Conservation (phyloP, 257 asterid species). For the Solanum ossicruentum region DNA sequence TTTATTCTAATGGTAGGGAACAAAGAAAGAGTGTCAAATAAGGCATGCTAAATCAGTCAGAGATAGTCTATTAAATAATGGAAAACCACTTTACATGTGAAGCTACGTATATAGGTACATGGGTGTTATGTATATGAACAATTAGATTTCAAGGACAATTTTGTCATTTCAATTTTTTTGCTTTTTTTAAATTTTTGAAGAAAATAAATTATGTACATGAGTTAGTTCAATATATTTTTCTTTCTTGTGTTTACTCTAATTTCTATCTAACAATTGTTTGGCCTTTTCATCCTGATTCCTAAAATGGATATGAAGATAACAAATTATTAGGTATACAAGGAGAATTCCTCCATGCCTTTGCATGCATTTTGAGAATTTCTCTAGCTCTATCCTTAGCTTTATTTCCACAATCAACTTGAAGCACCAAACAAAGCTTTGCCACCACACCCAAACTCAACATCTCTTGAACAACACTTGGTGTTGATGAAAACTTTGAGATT, state of each 20-base stretch:
- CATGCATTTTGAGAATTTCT: conserved; percentile 49
- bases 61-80: not conserved
- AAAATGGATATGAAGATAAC: conserved; percentile 31
- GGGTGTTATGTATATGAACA: not conserved
- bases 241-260: not conserved
- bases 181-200: not conserved
- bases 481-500: conserved; percentile 43
- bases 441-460: conserved; percentile 71
- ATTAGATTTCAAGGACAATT: not conserved
- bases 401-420: conserved; percentile 51
- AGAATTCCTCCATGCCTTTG: conserved; percentile 56
- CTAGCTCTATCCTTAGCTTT: conserved; percentile 57
- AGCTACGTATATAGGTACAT: not conserved
- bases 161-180: not conserved
- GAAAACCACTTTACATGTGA: not conserved
- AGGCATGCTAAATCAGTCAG: not conserved
- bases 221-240: not conserved
- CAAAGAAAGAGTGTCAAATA: not conserved
- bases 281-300: not conserved
- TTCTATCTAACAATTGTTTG: not conserved
- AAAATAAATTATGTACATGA: not conserved
- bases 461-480: conserved; percentile 33
- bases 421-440: conserved; percentile 48
- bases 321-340: conserved; percentile 40
- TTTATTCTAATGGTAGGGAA: not conserved